phyloP scores from a whole-genome alignment of 2,329 filamentous ascomycete genomes.

The Cadophora luteo-olivacea region DNA sequence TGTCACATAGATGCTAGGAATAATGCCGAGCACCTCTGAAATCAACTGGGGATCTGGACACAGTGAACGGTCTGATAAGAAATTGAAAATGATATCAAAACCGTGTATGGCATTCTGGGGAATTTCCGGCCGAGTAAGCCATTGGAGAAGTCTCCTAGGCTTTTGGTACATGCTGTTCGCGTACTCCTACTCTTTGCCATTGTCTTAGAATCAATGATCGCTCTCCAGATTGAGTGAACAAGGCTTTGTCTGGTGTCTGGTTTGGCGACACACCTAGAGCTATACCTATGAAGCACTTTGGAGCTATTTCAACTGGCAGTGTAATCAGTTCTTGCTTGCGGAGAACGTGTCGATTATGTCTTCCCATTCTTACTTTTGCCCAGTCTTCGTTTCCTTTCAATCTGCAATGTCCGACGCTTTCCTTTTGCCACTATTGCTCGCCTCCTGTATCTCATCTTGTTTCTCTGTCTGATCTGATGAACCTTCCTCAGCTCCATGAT shows the following conservation, averaged over 20 bases:
- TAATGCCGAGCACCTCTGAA: conserved; percentile 35
- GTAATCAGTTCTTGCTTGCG: not conserved
- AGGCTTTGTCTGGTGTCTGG: not conserved
- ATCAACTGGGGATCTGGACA: conserved; percentile 18
- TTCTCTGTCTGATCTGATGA: not conserved
- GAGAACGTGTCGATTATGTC: not conserved
- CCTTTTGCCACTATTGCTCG: not conserved
- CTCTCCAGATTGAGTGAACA: not conserved
- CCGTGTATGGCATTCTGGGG: too few relatives aligned
- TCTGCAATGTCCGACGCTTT: not conserved
- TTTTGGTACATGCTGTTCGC: not conserved
- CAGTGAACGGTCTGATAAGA: not conserved
- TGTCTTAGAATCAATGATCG: not conserved
- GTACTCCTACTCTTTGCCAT: not conserved
- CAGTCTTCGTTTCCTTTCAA: not conserved
- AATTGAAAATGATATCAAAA: not conserved
- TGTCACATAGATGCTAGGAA: conserved; percentile 44
- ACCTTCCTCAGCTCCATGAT: not conserved
- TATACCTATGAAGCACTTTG: too few relatives aligned
- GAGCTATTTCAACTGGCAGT: too few relatives aligned
- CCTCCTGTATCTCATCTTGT: not conserved
- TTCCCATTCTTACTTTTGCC: not conserved
- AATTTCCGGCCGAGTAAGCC: not conserved
- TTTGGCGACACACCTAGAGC: too few relatives aligned
- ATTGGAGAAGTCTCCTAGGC: conserved; percentile 9